Percentiles rank a stretch among this genome's conserved stretches.
Conservation (phyloP, 495 filamentous ascomycete species). For the Neurospora sp. region DNA sequence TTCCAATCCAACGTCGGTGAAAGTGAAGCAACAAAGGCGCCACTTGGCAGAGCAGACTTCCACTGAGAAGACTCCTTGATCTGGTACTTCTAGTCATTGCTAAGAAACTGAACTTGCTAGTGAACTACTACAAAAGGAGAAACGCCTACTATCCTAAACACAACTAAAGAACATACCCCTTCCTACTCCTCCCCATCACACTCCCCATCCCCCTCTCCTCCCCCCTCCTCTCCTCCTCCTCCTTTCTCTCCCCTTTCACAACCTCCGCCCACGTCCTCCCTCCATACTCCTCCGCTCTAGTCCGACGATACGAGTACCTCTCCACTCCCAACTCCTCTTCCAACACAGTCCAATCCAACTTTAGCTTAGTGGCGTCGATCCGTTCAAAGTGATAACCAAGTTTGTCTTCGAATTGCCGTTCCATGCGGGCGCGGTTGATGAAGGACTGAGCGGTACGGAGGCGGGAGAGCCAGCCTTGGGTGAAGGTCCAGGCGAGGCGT, state of each 20-base stretch:
- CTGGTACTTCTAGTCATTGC: too few species aligned
- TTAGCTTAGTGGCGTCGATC: background rate
- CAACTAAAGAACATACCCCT: background rate
- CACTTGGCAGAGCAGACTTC: background rate
- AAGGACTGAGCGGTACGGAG: constrained; percentile 8
- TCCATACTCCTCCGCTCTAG: background rate
- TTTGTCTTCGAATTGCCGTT: constrained; percentile 4
- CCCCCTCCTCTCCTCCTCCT: background rate
- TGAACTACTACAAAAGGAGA: too few species aligned
- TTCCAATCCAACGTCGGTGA: too few species aligned
- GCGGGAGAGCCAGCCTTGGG: constrained; percentile 16
- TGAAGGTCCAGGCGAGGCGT: constrained; percentile 14
- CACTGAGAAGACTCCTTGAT: background rate
- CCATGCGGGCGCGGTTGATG: constrained; percentile 12
- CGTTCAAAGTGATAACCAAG: background rate
- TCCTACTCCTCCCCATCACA: background rate
- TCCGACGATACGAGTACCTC: background rate
- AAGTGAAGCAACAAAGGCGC: background rate
- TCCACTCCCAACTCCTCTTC: background rate
- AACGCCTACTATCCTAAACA: background rate
- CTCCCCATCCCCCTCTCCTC: background rate
- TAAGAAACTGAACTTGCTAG: too few species aligned
- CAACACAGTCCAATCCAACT: background rate
- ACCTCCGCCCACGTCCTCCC: background rate
- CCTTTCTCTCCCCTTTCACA: background rate